Percentiles rank a stretch among this genome's conserved stretches.
Evolutionary conservation across 345 rosid genomes (phyloP).

Genomic region (thale cress (Arabidopsis thaliana)): TAIR10.1 NC_003074.8:10640501-10641000

Average conservation of each 20-base stretch:
- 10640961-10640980: slow-evolving; percentile 22
- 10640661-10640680: too few species aligned
- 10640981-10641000: slow-evolving; percentile 1
- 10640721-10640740: too few species aligned
- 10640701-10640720: too few species aligned
- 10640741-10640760: neutral
- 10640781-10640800: neutral
- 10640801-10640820: neutral
- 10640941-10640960: slow-evolving; percentile 28
- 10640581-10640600: too few species aligned
- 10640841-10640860: neutral
- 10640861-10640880: neutral
- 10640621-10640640: too few species aligned
- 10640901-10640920: slow-evolving; percentile 39
- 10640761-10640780: neutral
- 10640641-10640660: too few species aligned
- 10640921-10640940: slow-evolving; percentile 27
- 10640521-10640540: too few species aligned
- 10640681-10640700: too few species aligned
- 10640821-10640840: neutral
- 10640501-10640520: too few species aligned
- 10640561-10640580: too few species aligned
- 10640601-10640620: too few species aligned
- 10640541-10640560: too few species aligned
- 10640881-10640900: slow-evolving; percentile 31